These are phyloP conservation scores for Podila verticillata DNA, from an alignment of 192 early-diverging fungal species.

Conservation along the genomic window DNA sequence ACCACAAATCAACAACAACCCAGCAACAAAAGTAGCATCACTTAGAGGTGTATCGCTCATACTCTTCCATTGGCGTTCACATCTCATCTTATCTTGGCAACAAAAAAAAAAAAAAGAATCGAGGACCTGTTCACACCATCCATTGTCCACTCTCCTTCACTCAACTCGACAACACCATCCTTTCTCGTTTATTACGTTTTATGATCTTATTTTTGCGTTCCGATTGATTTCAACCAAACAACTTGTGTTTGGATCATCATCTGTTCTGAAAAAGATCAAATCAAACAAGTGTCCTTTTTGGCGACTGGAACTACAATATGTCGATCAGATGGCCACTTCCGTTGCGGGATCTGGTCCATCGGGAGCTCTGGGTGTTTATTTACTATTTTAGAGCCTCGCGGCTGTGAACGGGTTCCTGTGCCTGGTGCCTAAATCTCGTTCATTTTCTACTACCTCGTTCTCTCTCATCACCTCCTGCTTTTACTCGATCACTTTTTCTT, in stretches of 20 bases:
- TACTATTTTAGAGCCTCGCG: constrained; percentile 3
- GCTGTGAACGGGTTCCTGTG: constrained; percentile 3
- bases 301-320: too few species aligned
- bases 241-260: too few species aligned
- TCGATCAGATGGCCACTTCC: neutral
- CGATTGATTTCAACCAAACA: neutral
- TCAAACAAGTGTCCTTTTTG: too few species aligned
- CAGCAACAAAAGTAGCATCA: too few species aligned
- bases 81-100: too few species aligned
- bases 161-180: neutral
- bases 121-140: too few species aligned
- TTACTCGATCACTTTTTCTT: neutral
- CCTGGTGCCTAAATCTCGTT: neutral
- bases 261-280: too few species aligned
- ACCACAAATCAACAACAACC: too few species aligned
- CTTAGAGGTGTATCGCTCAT: too few species aligned
- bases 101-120: too few species aligned
- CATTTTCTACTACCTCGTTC: neutral
- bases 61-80: too few species aligned
- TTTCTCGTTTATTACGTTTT: neutral
- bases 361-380: constrained; percentile 1
- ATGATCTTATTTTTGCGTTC: neutral
- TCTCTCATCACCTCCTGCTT: neutral
- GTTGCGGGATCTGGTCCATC: neutral
- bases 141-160: neutral